A percentile compares a stretch with the other conserved stretches of the same genome.
Evolutionary conservation across 1,139 yeast genomes (phyloP).

Genomic region (Suhomyces chickasaworum): DNA sequence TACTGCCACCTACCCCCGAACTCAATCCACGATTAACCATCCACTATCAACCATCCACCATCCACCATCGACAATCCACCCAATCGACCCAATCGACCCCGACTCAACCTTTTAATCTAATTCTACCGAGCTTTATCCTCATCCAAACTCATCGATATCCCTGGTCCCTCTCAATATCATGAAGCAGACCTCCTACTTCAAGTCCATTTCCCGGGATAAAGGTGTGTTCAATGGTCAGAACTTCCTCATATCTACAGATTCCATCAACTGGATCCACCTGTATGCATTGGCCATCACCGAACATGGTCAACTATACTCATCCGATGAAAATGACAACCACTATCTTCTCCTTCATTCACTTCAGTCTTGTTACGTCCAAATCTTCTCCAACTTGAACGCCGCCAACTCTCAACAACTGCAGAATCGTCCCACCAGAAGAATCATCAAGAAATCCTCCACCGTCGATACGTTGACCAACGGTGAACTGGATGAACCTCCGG

Average conservation of each 20-base stretch:
- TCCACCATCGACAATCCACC: background rate
- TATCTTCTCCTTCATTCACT: slow-evolving; percentile 39
- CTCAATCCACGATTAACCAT: background rate
- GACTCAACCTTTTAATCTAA: too few relatives aligned
- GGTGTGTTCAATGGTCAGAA: slow-evolving; percentile 41
- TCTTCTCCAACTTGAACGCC: slow-evolving; percentile 30
- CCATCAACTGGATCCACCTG: slow-evolving; percentile 41
- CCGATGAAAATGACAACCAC: slow-evolving; percentile 37
- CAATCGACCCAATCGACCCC: too few relatives aligned
- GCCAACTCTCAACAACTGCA: slow-evolving; percentile 16
- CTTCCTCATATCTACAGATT: slow-evolving; percentile 42
- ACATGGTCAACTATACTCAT: slow-evolving; percentile 40
- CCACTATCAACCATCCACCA: background rate
- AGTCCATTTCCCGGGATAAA: slow-evolving; percentile 35
- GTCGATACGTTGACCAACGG: background rate
- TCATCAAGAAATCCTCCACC: slow-evolving; percentile 11
- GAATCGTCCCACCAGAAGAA: slow-evolving; percentile 13
- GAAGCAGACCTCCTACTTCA: slow-evolving; percentile 33
- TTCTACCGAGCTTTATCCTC: too few relatives aligned
- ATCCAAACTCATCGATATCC: too few relatives aligned
- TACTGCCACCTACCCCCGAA: background rate
- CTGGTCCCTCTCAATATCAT: slow-evolving; percentile 6
- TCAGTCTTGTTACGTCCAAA: slow-evolving; percentile 47
- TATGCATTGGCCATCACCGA: slow-evolving; percentile 37
- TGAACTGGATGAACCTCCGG: slow-evolving; percentile 39